Conservation (phyloP, 495 filamentous ascomycete genomes). For the Penicillium silybi region DNA sequence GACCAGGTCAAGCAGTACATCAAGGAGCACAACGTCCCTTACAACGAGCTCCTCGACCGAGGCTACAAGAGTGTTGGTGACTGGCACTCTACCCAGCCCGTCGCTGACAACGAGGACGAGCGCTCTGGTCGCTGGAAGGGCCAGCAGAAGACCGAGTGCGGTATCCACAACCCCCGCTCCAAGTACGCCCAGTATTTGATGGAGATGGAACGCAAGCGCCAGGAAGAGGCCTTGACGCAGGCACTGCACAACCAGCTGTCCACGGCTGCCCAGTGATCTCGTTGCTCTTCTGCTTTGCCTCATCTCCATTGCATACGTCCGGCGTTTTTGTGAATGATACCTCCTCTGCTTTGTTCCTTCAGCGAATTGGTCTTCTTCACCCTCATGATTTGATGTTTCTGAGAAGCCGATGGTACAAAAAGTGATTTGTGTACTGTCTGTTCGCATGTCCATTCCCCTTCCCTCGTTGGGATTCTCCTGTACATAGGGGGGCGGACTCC, state of each 20-base stretch:
- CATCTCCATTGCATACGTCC: slow-evolving; percentile 14
- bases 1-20: slow-evolving; percentile 84
- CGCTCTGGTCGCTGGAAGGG: slow-evolving; percentile 97
- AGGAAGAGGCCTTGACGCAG: slow-evolving; percentile 55
- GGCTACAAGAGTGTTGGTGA: slow-evolving; percentile 98
- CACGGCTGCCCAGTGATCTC: slow-evolving; percentile 27
- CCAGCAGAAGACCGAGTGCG: slow-evolving; percentile 90
- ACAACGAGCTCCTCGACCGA: slow-evolving; percentile 83
- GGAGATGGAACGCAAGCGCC: slow-evolving; percentile 67
- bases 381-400: slow-evolving; percentile 5
- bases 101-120: slow-evolving; percentile 89
- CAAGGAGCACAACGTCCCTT: slow-evolving; percentile 80
- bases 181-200: slow-evolving; percentile 82
- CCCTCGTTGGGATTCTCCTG: slow-evolving; percentile 5
- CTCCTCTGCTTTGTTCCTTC: slow-evolving; percentile 5
- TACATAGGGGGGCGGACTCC: slow-evolving; percentile 15
- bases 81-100: slow-evolving; percentile 93
- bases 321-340: slow-evolving; percentile 24
- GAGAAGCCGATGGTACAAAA: slow-evolving; percentile 4
- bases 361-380: slow-evolving; percentile 3
- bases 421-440: slow-evolving; percentile 2
- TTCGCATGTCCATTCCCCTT: slow-evolving; percentile 3
- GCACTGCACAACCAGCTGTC: slow-evolving; percentile 37
- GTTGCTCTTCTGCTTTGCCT: slow-evolving; percentile 3
- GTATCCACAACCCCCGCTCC: slow-evolving; percentile 94